Base-by-base conservation (phyloP, 1,139 yeast species). In the Geotrichum candidum region DNA sequence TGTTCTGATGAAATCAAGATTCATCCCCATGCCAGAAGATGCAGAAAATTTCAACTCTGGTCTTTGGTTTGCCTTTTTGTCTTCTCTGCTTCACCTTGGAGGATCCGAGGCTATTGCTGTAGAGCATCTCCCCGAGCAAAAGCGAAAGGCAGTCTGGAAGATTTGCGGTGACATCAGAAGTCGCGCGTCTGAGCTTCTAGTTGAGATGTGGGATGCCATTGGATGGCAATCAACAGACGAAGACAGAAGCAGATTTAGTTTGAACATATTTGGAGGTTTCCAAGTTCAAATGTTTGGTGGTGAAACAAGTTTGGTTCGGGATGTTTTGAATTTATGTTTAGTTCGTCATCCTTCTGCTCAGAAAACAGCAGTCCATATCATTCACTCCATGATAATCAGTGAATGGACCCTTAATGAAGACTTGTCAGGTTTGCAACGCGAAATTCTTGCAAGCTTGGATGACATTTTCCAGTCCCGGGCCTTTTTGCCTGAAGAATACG, bases 321-420 rank as follows among this genome's bases (percentile, higher is more conserved):
- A 86, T 63, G 76, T 90, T 64, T 78, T 87, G 77, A 79, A 86
- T 57, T 82, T 88, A 70, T 85, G 89, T 55, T 79, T 89, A 68
- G 95, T 89, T 69, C 79, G 85, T 68, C 85, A 87, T 71, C 71
- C 80, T 4, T 77, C 77, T 33, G 86, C 92, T 70, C 87, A 86
- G 68, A 76, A 77, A 41, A 83, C 84, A 27, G 88, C 94, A 65
- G 87, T 84, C 38, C 82, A 84, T 68, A 80, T 90, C 41, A 74
- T 90, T 59, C 88, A 94, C 90, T 80, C 90, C 2, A 81, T 87
- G 64, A 77, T 87, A 72, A 84, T 87, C n/a, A 79, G 87, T 5
- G 94, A 87, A 71, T 82, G 85, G 76, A 77, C 83, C 55, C 77
- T 84, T 61, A 83, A 83, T 70, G 89, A 84, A 63, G 80, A 81